phyloP scores from a whole-genome alignment of 2,329 filamentous ascomycete species.

The Aspergillus brasiliensis region DNA sequence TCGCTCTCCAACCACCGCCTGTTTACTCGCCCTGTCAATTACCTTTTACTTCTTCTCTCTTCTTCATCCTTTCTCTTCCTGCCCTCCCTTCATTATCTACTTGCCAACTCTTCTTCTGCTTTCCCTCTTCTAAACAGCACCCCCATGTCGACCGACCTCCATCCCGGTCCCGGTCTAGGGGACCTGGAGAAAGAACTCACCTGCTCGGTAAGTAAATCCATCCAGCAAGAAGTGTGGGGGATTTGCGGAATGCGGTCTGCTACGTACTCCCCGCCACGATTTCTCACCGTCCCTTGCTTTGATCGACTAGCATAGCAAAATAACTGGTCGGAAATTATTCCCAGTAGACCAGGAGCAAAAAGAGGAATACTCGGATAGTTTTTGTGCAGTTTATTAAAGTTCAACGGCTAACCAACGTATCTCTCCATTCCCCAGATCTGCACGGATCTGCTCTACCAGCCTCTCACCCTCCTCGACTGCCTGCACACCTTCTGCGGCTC shows the following conservation, averaged over 20 bases:
- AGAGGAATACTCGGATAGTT: neutral
- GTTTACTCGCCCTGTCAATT: neutral
- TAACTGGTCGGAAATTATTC: no score
- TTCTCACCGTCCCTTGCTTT: neutral
- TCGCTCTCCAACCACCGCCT: constrained; percentile 1
- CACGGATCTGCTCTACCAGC: constrained; percentile 90
- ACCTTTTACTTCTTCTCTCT: constrained; percentile 8
- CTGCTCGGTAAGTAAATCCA: constrained; percentile 73
- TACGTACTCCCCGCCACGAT: neutral
- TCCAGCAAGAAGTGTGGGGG: neutral
- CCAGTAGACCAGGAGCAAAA: neutral
- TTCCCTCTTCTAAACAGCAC: neutral
- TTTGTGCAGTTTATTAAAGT: no score
- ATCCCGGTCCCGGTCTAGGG: constrained; percentile 42
- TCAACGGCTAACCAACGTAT: no score
- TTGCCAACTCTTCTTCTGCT: neutral
- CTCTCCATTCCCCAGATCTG: constrained; percentile 69
- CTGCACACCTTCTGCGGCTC: constrained; percentile 95
- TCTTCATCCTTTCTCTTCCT: constrained; percentile 1
- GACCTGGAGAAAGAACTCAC: constrained; percentile 93
- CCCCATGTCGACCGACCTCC: constrained; percentile 23
- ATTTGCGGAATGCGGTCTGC: constrained; percentile 7
- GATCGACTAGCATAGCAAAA: neutral
- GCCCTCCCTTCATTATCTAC: neutral
- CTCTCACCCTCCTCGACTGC: constrained; percentile 87